Conservation (phyloP, 2,329 filamentous ascomycete genomes). For the Ascochyta clinopodiicola region DNA sequence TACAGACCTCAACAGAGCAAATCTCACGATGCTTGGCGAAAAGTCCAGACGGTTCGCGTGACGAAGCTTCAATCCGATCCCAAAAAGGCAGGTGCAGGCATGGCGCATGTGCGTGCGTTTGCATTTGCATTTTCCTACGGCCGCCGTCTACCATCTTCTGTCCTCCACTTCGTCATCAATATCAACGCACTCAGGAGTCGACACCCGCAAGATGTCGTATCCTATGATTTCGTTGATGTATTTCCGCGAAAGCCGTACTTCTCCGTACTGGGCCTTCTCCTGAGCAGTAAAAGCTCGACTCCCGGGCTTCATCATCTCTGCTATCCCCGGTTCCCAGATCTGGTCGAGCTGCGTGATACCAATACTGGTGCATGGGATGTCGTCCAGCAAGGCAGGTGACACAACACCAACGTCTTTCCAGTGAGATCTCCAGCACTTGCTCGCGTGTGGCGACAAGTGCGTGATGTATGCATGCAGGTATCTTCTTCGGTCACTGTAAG, state of each 20-base stretch:
- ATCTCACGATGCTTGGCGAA: conserved; percentile 23
- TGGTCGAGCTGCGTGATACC: conserved; percentile 46
- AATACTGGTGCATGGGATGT: conserved; percentile 45
- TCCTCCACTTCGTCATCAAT: conserved; percentile 27
- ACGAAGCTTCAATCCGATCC: conserved; percentile 3
- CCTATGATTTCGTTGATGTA: conserved; percentile 48
- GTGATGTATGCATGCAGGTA: conserved; percentile 44
- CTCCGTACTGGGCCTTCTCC: conserved; percentile 37
- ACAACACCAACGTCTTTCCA: conserved; percentile 45
- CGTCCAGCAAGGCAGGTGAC: conserved; percentile 44
- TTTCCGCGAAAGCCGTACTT: conserved; percentile 36
- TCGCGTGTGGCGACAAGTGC: conserved; percentile 45
- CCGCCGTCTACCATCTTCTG: conserved; percentile 1
- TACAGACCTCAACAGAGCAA: conserved; percentile 21
- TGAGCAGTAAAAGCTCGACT: conserved; percentile 39
- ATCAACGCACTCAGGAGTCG: conserved; percentile 15
- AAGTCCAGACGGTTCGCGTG: conserved; percentile 15
- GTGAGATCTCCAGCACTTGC: conserved; percentile 41
- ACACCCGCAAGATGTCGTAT: conserved; percentile 44
- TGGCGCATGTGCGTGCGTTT: neutral
- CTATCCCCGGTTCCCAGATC: conserved; percentile 44
- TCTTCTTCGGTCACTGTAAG: conserved; percentile 40
- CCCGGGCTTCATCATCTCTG: conserved; percentile 40
- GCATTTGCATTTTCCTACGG: neutral
- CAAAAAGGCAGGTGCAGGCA: neutral